Percentiles rank a stretch among this genome's conserved stretches.
Evolutionary conservation across 192 early-diverging fungal genomes (phyloP).

Genomic region (Rhizoclosmatium globosum): DNA sequence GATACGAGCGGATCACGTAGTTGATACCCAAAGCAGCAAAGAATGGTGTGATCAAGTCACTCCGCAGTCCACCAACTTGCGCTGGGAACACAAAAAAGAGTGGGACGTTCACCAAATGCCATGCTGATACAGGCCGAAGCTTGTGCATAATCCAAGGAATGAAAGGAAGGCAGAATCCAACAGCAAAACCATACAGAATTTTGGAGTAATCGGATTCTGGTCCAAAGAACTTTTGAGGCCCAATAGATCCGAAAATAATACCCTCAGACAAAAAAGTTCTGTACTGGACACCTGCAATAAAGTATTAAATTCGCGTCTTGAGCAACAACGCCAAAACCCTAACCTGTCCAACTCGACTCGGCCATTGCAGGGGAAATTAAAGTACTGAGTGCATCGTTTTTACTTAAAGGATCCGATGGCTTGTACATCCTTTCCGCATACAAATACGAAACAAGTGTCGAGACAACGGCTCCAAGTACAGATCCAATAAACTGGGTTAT

Average conservation of each 20-base stretch:
- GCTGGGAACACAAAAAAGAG: constrained; percentile 27
- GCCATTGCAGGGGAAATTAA: not conserved
- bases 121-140: constrained; percentile 9
- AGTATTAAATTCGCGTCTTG: not conserved
- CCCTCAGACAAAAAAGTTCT: constrained; percentile 41
- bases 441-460: not conserved
- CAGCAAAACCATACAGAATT: constrained; percentile 29
- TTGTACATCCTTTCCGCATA: not conserved
- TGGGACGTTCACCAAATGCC: constrained; percentile 44
- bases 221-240: constrained; percentile 43
- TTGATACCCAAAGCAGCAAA: constrained; percentile 25
- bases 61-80: not conserved
- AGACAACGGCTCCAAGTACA: constrained; percentile 61
- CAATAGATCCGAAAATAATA: constrained; percentile 46
- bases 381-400: not conserved
- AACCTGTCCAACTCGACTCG: constrained; percentile 4
- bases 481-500: constrained; percentile 60
- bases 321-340: not conserved
- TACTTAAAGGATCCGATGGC: not conserved
- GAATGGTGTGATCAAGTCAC: constrained; percentile 29
- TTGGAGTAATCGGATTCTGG: constrained; percentile 18
- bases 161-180: constrained; percentile 40
- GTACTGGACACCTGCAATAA: constrained; percentile 6
- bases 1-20: constrained; percentile 21
- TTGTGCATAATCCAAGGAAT: constrained; percentile 39